phyloP scores from a whole-genome alignment of 2,329 filamentous ascomycete genomes.

The Fusarium illudens region DNA sequence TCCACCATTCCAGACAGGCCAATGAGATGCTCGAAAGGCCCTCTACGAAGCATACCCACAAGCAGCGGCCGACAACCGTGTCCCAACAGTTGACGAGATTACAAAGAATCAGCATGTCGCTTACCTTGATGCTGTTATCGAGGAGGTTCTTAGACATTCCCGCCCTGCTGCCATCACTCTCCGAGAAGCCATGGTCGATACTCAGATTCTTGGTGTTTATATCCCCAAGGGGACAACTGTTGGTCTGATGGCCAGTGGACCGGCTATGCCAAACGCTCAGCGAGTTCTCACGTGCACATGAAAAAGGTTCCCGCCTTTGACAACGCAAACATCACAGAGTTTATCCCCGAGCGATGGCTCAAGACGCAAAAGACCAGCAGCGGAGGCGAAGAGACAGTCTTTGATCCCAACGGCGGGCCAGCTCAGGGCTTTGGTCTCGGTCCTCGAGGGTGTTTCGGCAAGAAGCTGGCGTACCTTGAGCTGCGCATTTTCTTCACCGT shows the following conservation, averaged over 20 bases:
- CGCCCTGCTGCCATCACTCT: slow-evolving; percentile 40
- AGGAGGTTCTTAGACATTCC: slow-evolving; percentile 47
- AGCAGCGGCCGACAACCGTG: slow-evolving; percentile 28
- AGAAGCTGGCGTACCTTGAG: slow-evolving; percentile 30
- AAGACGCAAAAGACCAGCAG: background rate
- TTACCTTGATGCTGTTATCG: slow-evolving; percentile 50
- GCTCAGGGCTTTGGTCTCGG: slow-evolving; percentile 32
- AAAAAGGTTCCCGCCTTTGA: slow-evolving; percentile 30
- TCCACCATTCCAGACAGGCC: background rate
- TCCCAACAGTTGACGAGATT: slow-evolving; percentile 44
- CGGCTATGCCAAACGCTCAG: slow-evolving; percentile 24
- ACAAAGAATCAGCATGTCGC: slow-evolving; percentile 34
- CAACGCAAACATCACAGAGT: slow-evolving; percentile 37
- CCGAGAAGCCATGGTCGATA: slow-evolving; percentile 44
- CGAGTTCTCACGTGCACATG: background rate
- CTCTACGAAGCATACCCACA: slow-evolving; percentile 25
- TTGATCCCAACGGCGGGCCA: slow-evolving; percentile 23
- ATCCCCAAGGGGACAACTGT: slow-evolving; percentile 49
- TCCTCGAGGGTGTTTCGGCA: slow-evolving; percentile 30
- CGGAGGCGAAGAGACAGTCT: slow-evolving; percentile 8
- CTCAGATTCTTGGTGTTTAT: slow-evolving; percentile 43
- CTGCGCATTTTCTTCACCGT: slow-evolving; percentile 17
- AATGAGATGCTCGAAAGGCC: slow-evolving; percentile 25
- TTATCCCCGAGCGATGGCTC: slow-evolving; percentile 51
- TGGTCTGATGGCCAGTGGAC: slow-evolving; percentile 39